Base-by-base conservation (phyloP, 768 basidiomycete genomes). In the Phlebiopsis gigantea region DNA sequence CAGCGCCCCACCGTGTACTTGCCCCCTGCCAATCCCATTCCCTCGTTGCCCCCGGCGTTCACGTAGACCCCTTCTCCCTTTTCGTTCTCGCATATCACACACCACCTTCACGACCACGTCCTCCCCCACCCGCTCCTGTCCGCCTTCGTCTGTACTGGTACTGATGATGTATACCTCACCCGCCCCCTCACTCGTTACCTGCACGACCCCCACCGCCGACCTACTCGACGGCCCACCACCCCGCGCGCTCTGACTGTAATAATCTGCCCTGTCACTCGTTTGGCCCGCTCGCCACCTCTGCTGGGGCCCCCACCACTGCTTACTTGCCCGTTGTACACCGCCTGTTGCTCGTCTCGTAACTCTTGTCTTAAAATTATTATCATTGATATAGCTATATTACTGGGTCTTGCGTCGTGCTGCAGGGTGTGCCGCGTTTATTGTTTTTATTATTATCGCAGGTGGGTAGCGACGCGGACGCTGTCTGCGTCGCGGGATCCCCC, bases 61-160 rank as follows among this genome's bases (percentile, higher is more conserved):
- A 30, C 47, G 47, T 48, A 48, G 47, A 5, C 8, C 22, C 4
- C 14, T 25, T 5, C n/a, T 19, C 34, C 34, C 34, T 39, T 17
- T 10, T 10, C 34, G 34, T 39, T 39, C 17, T 39, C 34, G 34
- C 17, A 39, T 10, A 39, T 17, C 17, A 10, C 34, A 10, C 34
- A 39, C 34, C 34, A 39, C 34, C 34, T 17, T 39, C 31, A 8
- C 21, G 19, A n/a, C 29, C 22, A 12, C 42, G 12, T 34, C 43
- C n/a, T 47, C 30, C 19, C 50, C 12, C 54, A 17, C n/a, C 41
- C 29, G 24, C 9, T 44, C 25, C 56, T 34, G 46, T 47, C 45
- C 39, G 28, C 56, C 48, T 52, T 52, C 55, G 56, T 57, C 56
- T 49, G 56, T 57, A 57, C 56, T 49, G 56, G 56, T 57, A 57